Evolutionary conservation across 176 grass and related monocot genomes (phyloP).

Genomic region (Musa schizocarpa): DNA sequence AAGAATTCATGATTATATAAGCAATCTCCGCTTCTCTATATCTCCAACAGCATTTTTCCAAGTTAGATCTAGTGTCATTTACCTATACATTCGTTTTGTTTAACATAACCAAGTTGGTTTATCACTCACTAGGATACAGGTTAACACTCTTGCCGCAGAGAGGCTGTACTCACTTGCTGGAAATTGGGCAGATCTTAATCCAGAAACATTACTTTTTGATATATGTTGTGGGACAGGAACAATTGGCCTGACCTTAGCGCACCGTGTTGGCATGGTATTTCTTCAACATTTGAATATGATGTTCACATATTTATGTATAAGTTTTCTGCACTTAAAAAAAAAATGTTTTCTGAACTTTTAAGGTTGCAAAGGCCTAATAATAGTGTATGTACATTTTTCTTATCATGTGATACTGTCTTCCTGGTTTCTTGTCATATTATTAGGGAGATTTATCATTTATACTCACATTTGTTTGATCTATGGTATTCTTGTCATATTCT

Average conservation of each 20-base stretch:
- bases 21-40: conserved; percentile 80
- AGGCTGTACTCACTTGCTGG: conserved; percentile 81
- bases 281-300: not conserved
- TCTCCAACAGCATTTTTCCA: conserved; percentile 99
- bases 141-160: conserved; percentile 95
- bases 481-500: not conserved
- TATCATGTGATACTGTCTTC: no score
- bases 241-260: conserved; percentile 86
- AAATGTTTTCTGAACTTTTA: no score
- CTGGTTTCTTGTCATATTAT: no score
- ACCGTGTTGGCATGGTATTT: conserved; percentile 79
- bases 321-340: no score
- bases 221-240: conserved; percentile 96
- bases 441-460: not conserved
- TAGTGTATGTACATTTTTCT: no score
- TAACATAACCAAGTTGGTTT: conserved; percentile 18
- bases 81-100: conserved; percentile 9
- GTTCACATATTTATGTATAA: not conserved
- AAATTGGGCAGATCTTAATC: conserved; percentile 86
- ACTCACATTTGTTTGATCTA: not conserved
- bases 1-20: conserved; percentile 89
- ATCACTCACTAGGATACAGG: conserved; percentile 44
- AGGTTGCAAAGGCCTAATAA: no score
- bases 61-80: conserved; percentile 30
- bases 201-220: conserved; percentile 93